Conservation (phyloP, 2,329 filamentous ascomycete genomes). For the Drechslera avenae region DNA sequence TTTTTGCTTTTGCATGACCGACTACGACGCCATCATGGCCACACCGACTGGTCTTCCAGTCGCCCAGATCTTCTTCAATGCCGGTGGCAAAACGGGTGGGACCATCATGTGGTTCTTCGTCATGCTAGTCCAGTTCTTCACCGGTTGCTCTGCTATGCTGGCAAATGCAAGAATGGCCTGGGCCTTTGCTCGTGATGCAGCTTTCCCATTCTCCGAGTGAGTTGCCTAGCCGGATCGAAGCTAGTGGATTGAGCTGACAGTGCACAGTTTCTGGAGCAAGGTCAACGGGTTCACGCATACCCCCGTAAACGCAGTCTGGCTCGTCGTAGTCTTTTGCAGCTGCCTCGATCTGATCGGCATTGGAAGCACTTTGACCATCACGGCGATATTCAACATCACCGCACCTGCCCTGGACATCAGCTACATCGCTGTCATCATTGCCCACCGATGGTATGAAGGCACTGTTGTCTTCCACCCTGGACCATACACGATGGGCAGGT, state of each 20-base stretch:
- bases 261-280: conserved; percentile 56
- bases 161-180: conserved; percentile 68
- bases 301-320: conserved; percentile 67
- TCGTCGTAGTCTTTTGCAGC: conserved; percentile 63
- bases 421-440: conserved; percentile 66
- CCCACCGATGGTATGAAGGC: conserved; percentile 60
- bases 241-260: conserved; percentile 25
- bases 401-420: conserved; percentile 57
- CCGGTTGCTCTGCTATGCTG: conserved; percentile 67
- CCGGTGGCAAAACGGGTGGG: conserved; percentile 61
- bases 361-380: conserved; percentile 57
- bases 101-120: conserved; percentile 66
- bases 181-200: conserved; percentile 65
- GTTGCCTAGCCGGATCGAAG: conserved; percentile 9
- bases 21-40: conserved; percentile 61
- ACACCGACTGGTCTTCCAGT: conserved; percentile 66
- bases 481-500: conserved; percentile 62
- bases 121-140: conserved; percentile 69
- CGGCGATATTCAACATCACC: conserved; percentile 55
- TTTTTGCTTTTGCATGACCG: conserved; percentile 66
- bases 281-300: conserved; percentile 62
- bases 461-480: conserved; percentile 61
- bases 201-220: conserved; percentile 64
- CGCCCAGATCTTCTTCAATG: conserved; percentile 64
- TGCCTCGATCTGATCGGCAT: conserved; percentile 59